Percentiles rank a stretch among this genome's conserved stretches.
These are phyloP conservation scores for Galerina marginata DNA, from an alignment of 768 basidiomycete species.

Conservation along the genomic window DNA sequence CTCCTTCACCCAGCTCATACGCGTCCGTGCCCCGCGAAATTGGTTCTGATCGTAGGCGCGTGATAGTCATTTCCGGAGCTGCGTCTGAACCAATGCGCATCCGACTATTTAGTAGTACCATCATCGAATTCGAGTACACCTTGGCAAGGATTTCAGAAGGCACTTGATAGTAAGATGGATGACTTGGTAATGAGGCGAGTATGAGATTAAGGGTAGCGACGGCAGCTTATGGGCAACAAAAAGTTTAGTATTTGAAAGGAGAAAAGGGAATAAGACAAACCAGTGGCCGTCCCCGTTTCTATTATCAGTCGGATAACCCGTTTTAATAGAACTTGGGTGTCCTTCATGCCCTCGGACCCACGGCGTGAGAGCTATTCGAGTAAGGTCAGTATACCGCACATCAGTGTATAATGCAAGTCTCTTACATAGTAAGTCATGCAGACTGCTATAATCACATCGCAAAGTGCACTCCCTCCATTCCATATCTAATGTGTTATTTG, in stretches of 20 bases:
- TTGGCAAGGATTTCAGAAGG: slow-evolving; percentile 1
- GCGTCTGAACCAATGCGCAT: background rate
- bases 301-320: background rate
- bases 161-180: background rate
- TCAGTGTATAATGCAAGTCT: background rate
- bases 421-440: slow-evolving; percentile 13
- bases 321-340: background rate
- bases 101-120: background rate
- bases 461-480: slow-evolving; percentile 8
- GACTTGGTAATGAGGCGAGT: background rate
- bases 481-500: slow-evolving; percentile 2
- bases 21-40: background rate
- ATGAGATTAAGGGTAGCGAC: background rate
- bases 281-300: slow-evolving; percentile 4
- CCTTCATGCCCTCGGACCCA: background rate
- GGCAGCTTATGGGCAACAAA: background rate
- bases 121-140: background rate
- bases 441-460: slow-evolving; percentile 11
- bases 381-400: background rate
- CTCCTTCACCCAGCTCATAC: no score
- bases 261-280: background rate
- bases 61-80: background rate
- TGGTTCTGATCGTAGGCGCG: background rate
- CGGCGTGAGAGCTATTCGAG: background rate
- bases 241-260: background rate